Evolutionary conservation across 495 filamentous ascomycete genomes (phyloP), one percentile per base, ranked within the genome.

Genomic region (Penicillium waksmanii): DNA sequence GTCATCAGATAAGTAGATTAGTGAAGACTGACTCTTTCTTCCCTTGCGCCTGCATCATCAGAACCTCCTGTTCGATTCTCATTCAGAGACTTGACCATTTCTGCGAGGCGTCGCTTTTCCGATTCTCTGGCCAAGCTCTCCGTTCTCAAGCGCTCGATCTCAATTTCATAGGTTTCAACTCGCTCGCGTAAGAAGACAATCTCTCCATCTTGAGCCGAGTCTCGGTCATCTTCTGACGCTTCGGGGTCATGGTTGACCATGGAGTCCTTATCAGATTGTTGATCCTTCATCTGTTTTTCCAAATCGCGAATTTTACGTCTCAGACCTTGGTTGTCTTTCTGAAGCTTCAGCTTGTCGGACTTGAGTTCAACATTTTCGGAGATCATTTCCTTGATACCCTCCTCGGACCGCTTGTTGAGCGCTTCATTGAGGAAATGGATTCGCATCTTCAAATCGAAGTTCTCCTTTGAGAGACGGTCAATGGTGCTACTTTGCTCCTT

Each of bases 401-500:
- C 96, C 70, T 98, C 96, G 9, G 92, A 96, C 40, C 93, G 88
- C 67, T 92, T 91, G 74, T 96, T 92, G 27, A 98, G 74, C 10
- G 94, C 89, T 65, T 97, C 92, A 66, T 93, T 95, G 34, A 98
- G 84, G 66, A 96, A 98, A 77, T 96, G 94, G 51, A 98, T 95
- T 72, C 96, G 93, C 72, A 98, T 88, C 73, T 98, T 98, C 40
- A 98, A 80, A 67, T 97, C 95, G 68, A 98, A 98, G 63, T 98
- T 98, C 53, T 84, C 81, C 74, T 98, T 98, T 58, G 90, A 92
- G 6, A 98, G 82, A 27, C 93, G 86, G 70, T 98, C 95, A 60
- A 98, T 97, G 21, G 92, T 97, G 69, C 89, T 95, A 62, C 92
- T 96, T 72, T 98, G 95, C 71, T 98, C 95, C 73, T 98, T 97